Base-by-base conservation (phyloP, 192 early-diverging fungal genomes). In the Mortierella alpina region DNA sequence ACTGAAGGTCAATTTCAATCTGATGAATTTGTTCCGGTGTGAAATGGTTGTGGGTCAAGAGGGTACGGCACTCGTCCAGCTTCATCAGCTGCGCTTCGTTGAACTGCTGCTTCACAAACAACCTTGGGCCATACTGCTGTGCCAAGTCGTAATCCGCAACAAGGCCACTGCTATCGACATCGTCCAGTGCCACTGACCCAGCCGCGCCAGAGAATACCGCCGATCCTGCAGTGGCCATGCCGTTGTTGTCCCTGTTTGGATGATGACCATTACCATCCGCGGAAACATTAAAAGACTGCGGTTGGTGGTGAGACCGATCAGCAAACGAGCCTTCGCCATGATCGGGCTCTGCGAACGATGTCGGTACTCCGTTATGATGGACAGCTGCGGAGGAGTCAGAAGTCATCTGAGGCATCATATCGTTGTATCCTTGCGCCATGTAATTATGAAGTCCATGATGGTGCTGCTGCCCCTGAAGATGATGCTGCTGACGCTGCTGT, bases 1-100 rank as follows among this genome's bases (percentile, higher is more conserved):
- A 56, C 0, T 72, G 57, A 22, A 78, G 20, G 22, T 78, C 56
- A 13, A 46, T 13, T 6, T 55, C 63, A 5, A 78, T 15, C 0
- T 60, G 20, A 6, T 78, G 57, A 5, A 45, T 6, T 15, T 79
- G 51, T 14, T 79, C 51, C 8, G 10, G 49, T 11, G 76, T 31
- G 50, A 63, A 44, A 0, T 56, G 45, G 23, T 22, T 39, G 17
- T 18, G 60, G n/a, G 17, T 41, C n/a, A 67, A 40, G 23, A 72
- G 31, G 11, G 14, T 15, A 0, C 46, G 41, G 69, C 61, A 66
- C 42, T 79, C 76, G 14, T 17, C 13, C 2, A 79, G 18, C 39
- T 61, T 72, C 14, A 10, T 45, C 40, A 47, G 45, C 31, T 79
- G 76, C 2, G 76, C 69, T 6, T 70, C 76, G 51, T 79, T 79